These are phyloP conservation scores for Fraxinus albicans DNA, from an alignment of 305 asterid species.

Conservation along the genomic window DNA sequence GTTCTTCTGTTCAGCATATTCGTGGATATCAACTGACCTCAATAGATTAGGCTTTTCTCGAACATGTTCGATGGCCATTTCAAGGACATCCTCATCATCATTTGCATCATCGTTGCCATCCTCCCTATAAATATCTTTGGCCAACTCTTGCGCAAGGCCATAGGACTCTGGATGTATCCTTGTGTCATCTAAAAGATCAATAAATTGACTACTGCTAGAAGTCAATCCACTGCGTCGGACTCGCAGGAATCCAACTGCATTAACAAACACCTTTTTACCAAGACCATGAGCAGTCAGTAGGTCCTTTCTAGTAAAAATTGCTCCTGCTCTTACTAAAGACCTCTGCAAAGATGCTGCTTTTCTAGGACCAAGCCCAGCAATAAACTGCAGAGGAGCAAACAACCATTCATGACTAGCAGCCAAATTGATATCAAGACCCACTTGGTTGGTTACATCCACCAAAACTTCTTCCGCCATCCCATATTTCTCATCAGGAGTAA, in stretches of 20 bases:
- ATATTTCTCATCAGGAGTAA: conserved; percentile 95
- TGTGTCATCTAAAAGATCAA: conserved; percentile 92
- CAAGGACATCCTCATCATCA: conserved; percentile 90
- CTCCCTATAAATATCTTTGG: conserved; percentile 83
- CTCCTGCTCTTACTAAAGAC: conserved; percentile 81
- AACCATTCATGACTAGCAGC: conserved; percentile 98
- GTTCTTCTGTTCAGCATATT: conserved; percentile 66
- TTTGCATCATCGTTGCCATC: conserved; percentile 72
- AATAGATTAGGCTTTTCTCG: conserved; percentile 86
- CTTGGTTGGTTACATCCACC: conserved; percentile 94
- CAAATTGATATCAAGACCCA: conserved; percentile 89
- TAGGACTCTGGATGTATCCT: conserved; percentile 97
- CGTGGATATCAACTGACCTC: conserved; percentile 64
- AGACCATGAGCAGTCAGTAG: conserved; percentile 82
- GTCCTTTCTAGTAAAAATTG: conserved; percentile 88
- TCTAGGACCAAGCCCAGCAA: conserved; percentile 97
- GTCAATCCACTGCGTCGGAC: conserved; percentile 89
- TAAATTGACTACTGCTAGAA: conserved; percentile 82
- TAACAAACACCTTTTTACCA: conserved; percentile 84
- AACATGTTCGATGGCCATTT: conserved; percentile 94
- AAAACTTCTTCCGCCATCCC: conserved; percentile 82
- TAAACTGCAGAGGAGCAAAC: conserved; percentile 90
- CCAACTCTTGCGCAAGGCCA: conserved; percentile 84
- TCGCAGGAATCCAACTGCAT: conserved; percentile 94
- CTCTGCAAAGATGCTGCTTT: conserved; percentile 93